Evolutionary conservation across 345 rosid species (phyloP), one percentile per base, ranked within the genome.

Genomic region (Odontarrhena argentea): DNA sequence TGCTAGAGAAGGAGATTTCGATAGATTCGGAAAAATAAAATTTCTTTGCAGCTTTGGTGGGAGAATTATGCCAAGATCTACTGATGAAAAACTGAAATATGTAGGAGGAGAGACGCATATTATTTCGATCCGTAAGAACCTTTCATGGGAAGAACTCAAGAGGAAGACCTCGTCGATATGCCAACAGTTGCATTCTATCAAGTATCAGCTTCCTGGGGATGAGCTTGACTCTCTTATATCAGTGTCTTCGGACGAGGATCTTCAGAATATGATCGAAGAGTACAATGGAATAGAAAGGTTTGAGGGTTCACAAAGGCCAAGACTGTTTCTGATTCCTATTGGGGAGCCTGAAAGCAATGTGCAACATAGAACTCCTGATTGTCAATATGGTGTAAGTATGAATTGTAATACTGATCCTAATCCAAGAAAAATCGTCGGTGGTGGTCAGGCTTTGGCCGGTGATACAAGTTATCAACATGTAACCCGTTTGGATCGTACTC

Each of bases 171-270:
- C 67, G 32, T 54, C 50, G 59, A 76, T 82, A 48, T 86, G 87
- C 74, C 76, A 72, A 34, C 81, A 74, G 35, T 72, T 80, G 38
- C 92, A 84, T 66, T 79, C 82, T 0, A 81, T 86, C 35, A 86
- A 82, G 71, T 86, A 84, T 62, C 88, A 86, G 74, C 91, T 86
- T 77, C 91, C 91, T 18, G 87, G 88, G 6, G 88, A 86, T 76
- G 91, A 82, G 65, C 85, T 86, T 59, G 88, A 82, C 67, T 80
- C 88, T 9, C 62, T 86, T 34, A 86, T 86, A 71, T 86, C 92
- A 0, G 85, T 84, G 8, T 80, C 85, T 74, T 82, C 92, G 2
- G 82, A 81, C 9, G 88, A 86, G 57, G 92, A 86, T 74, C 81
- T 84, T 66, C 87, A 84, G 76, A 79, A 86, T 54, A 81, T 86